Evolutionary conservation across 768 basidiomycete genomes (phyloP).

Genomic region (Russula dissimulans): DNA sequence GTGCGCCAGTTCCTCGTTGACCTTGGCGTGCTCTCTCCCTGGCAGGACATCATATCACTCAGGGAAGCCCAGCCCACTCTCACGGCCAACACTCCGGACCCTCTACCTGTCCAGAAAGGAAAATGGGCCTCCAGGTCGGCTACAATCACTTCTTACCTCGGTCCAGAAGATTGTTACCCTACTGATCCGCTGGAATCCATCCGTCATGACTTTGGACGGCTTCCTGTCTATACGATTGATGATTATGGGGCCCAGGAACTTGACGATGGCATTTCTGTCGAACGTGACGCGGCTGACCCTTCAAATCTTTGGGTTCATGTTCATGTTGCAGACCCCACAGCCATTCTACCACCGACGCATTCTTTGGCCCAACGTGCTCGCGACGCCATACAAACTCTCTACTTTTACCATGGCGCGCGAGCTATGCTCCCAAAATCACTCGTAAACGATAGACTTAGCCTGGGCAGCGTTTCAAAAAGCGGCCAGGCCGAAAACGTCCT

Average conservation of each 20-base stretch:
- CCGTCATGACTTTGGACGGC: conserved; percentile 78
- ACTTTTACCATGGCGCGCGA: conserved; percentile 53
- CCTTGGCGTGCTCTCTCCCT: conserved; percentile 67
- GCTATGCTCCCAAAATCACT: conserved; percentile 66
- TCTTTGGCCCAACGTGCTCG: conserved; percentile 50
- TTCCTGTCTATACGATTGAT: conserved; percentile 84
- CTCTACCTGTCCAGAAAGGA: neutral
- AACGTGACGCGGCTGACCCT: conserved; percentile 51
- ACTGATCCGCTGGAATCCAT: conserved; percentile 57
- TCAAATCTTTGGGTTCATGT: conserved; percentile 72
- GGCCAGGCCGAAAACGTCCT: conserved; percentile 47
- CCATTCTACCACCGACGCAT: conserved; percentile 64
- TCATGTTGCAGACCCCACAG: conserved; percentile 90
- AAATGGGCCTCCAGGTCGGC: neutral
- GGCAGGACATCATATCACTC: conserved; percentile 53
- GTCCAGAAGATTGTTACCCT: conserved; percentile 55
- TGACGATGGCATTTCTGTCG: conserved; percentile 88
- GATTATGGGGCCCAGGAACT: conserved; percentile 71
- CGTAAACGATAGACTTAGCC: conserved; percentile 41
- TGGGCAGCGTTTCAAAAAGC: conserved; percentile 31
- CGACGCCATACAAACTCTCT: conserved; percentile 42
- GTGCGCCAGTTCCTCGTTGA: conserved; percentile 49
- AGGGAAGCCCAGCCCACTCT: neutral
- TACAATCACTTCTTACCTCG: conserved; percentile 25
- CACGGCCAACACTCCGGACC: neutral